These are phyloP conservation scores for Cystoisospora suis DNA, from an alignment of 169 alveolate species.

Conservation along the genomic window DNA sequence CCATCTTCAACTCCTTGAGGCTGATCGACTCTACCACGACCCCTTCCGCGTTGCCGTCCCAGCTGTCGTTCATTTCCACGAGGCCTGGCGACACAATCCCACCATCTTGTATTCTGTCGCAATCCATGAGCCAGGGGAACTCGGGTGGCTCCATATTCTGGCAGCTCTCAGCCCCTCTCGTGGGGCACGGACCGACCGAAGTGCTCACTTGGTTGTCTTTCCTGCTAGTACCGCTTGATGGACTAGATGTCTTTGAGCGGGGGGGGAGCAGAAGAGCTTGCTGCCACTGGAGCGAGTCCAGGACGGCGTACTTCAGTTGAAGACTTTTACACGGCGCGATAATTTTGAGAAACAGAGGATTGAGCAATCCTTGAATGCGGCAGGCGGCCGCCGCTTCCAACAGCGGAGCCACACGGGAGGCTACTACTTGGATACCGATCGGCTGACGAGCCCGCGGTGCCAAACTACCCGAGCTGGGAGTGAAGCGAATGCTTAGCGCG, in stretches of 20 bases:
- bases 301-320: slow-evolving; percentile 11
- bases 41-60: not conserved
- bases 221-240: not conserved
- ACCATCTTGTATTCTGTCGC: not conserved
- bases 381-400: slow-evolving; percentile 24
- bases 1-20: not conserved
- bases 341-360: slow-evolving; percentile 1
- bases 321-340: not conserved
- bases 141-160: no score
- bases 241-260: not conserved
- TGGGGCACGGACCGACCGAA: no score
- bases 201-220: not conserved
- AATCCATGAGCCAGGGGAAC: not conserved
- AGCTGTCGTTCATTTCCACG: slow-evolving; percentile 18
- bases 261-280: not conserved
- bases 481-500: not conserved
- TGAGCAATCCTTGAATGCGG: not conserved
- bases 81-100: not conserved
- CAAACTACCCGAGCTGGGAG: not conserved
- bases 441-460: not conserved
- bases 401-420: not conserved
- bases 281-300: not conserved
- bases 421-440: not conserved
- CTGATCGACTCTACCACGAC: not conserved
- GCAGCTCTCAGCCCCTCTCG: no score